Percentiles rank a stretch among this genome's conserved stretches.
These are phyloP conservation scores for Pyrrhoderma noxium DNA, from an alignment of 1,284 basidiomycete species.

Conservation along the genomic window DNA sequence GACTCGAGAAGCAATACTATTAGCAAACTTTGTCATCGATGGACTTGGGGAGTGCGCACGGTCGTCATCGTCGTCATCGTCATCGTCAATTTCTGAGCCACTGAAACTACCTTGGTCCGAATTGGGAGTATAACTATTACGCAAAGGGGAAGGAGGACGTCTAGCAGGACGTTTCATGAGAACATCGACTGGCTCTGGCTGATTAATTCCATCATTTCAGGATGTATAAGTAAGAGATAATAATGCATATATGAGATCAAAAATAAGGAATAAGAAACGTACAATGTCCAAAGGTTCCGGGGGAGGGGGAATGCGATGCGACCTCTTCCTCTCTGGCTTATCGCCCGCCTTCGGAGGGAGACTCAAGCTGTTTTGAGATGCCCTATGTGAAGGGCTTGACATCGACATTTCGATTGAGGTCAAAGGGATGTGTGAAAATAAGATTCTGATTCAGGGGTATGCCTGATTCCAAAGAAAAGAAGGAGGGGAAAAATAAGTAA, in stretches of 20 bases:
- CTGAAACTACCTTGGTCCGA: slow-evolving; percentile 15
- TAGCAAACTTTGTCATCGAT: slow-evolving; percentile 63
- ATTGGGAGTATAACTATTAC: slow-evolving; percentile 19
- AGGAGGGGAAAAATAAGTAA: not conserved
- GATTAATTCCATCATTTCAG: not conserved
- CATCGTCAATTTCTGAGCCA: slow-evolving; percentile 16
- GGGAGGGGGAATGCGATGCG: slow-evolving; percentile 15
- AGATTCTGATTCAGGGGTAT: not conserved
- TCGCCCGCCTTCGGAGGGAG: slow-evolving; percentile 4
- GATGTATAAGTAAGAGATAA: not conserved
- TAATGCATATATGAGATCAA: not conserved
- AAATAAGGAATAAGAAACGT: not conserved
- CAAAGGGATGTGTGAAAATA: not conserved
- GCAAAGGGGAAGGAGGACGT: slow-evolving; percentile 20
- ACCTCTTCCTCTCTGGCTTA: slow-evolving; percentile 11
- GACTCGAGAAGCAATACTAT: slow-evolving; percentile 62
- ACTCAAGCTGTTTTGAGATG: slow-evolving; percentile 6
- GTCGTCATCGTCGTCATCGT: slow-evolving; percentile 23
- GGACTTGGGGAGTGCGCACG: slow-evolving; percentile 53
- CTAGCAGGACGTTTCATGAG: not conserved
- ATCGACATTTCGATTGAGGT: slow-evolving; percentile 3
- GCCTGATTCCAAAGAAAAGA: not conserved
- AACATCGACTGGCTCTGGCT: slow-evolving; percentile 16
- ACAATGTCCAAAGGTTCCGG: slow-evolving; percentile 16
- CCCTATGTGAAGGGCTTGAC: slow-evolving; percentile 6